Conservation (phyloP, 106 monocot genomes). For the Posidonia australis region DNA sequence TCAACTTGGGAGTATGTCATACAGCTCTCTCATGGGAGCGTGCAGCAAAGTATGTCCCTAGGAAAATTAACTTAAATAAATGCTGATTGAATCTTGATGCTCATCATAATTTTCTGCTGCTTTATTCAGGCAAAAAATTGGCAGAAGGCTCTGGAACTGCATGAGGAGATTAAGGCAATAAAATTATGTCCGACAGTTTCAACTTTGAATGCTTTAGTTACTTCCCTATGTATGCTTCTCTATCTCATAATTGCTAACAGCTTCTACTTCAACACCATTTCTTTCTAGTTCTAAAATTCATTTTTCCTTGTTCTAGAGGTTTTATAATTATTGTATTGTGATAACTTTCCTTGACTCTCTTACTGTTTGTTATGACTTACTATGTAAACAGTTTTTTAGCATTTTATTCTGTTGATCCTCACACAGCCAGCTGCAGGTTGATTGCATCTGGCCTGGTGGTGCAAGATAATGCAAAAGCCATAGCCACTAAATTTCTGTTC, state of each 20-base stretch:
- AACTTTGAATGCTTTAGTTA: conserved; percentile 78
- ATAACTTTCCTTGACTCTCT: too few relatives aligned
- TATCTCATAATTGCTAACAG: neutral
- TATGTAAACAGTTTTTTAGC: too few relatives aligned
- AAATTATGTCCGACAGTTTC: conserved; percentile 79
- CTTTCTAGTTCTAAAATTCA: neutral
- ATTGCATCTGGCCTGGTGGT: too few relatives aligned
- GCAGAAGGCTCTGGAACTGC: conserved; percentile 80
- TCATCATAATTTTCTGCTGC: neutral
- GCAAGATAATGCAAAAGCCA: too few relatives aligned
- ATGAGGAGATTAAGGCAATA: conserved; percentile 66
- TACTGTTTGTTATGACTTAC: too few relatives aligned
- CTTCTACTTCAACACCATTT: too few relatives aligned
- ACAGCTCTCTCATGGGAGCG: conserved; percentile 92
- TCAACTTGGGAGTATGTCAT: conserved; percentile 55
- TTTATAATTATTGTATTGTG: too few relatives aligned
- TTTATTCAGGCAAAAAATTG: conserved; percentile 76
- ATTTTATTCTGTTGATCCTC: too few relatives aligned
- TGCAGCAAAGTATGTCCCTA: conserved; percentile 73
- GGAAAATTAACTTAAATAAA: neutral
- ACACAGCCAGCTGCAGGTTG: too few relatives aligned
- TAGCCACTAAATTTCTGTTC: too few relatives aligned
- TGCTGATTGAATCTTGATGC: neutral
- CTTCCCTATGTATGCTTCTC: conserved; percentile 61
- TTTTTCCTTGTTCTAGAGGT: neutral